Base-by-base conservation (phyloP, 805 yeast species). In the Starmera dryadoides region DNA sequence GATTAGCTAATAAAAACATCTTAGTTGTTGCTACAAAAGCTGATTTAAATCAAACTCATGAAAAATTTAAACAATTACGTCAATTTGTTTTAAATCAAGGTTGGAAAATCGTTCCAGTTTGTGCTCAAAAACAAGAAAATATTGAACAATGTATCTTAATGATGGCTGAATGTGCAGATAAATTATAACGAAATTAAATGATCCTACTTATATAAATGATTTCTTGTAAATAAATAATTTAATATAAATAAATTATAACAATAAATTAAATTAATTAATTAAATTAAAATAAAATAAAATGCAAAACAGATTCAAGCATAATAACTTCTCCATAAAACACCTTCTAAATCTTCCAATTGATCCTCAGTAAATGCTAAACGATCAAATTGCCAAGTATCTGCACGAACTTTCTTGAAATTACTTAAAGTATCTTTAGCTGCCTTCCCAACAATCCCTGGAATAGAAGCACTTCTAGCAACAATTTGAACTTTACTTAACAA, bases 371-470 rank as follows among this genome's bases (percentile, higher is more conserved):
- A 93, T 12, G 73, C 77, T 47, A 69, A 69, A 43, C 83, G 73
- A 56, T 91, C 98, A 42, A 87, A 75, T 52, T 86, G 95, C 98
- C 98, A 91, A 0, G 97, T 87, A 52, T 91, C 98, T 42, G 89
- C 94, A 47, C 98, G 75, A 6, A 86, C 78, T 64, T 88, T 88
- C 58, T 89, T 91, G 64, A 93, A 93, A 45, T 78, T 81, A 46
- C 95, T 81, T 37, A 91, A 68, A 2, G 77, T 73, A 25, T 79
- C 80, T 59, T 91, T 91, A 6, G 96, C 94, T 1, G 95, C 75
- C 39, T 81, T 75, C 1, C 96, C 96, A 22, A 84, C 77, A 38
- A 79, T 57, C 7, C 97, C 97, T 15, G 80, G 80, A 17, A 84
- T 73, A 14, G 83, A 77, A 3, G 87, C 80, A 55, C 79, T 79